Conservation (phyloP, 176 grass and related monocot genomes). For the Microstegium vimineum region DNA sequence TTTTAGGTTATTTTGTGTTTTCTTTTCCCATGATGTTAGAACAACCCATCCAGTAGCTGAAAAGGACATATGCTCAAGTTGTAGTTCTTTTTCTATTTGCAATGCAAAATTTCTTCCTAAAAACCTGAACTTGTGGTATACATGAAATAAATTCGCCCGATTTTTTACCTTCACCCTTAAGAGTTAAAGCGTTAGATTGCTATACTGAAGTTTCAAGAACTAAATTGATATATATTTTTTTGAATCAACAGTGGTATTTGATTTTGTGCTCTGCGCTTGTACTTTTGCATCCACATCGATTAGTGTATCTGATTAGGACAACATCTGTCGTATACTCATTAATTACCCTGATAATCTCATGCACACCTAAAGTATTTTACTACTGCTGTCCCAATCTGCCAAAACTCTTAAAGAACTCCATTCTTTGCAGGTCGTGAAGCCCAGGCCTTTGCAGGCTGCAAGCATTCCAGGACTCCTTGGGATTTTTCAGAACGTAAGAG, state of each 20-base stretch:
- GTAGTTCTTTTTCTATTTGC: neutral
- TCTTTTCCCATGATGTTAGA: neutral
- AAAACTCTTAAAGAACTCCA: conserved; percentile 18
- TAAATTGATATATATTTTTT: neutral
- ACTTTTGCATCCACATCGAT: neutral
- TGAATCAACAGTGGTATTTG: neutral
- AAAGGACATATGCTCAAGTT: neutral
- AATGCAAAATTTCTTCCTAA: neutral
- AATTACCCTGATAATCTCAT: neutral
- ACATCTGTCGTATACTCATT: neutral
- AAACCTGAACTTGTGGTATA: neutral
- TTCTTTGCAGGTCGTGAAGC: conserved; percentile 68
- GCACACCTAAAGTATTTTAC: neutral
- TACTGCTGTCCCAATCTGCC: neutral
- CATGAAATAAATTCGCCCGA: no score
- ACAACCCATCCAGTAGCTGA: neutral
- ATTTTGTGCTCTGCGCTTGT: neutral
- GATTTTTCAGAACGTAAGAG: conserved; percentile 90
- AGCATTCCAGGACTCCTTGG: conserved; percentile 94
- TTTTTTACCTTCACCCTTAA: neutral
- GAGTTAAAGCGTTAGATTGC: neutral
- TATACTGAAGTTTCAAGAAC: neutral
- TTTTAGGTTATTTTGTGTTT: neutral
- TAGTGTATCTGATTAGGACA: neutral
- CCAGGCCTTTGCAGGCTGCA: conserved; percentile 90